Evolutionary conservation across 2,329 filamentous ascomycete species (phyloP).

Genomic region (Scytalidium sp.): DNA sequence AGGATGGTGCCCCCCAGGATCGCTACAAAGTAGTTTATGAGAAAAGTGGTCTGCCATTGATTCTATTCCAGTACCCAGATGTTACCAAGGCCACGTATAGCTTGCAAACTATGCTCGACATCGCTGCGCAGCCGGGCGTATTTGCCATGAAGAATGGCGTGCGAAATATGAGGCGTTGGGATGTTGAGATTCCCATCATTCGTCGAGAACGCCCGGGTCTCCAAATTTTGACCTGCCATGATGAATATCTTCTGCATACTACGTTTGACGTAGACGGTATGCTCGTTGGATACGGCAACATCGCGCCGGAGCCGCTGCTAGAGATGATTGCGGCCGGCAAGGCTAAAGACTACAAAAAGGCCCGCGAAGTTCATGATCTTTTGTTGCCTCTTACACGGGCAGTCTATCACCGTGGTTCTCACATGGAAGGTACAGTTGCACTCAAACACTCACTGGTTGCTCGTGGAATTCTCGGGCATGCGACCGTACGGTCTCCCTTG

Average conservation of each 20-base stretch:
- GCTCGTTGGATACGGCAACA: constrained; percentile 52
- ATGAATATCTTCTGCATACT: constrained; percentile 51
- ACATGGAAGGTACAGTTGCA: constrained; percentile 52
- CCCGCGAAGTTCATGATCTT: constrained; percentile 46
- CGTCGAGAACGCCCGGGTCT: constrained; percentile 44
- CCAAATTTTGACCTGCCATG: constrained; percentile 49
- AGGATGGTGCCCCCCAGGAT: constrained; percentile 48
- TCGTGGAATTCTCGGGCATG: constrained; percentile 45
- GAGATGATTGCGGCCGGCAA: constrained; percentile 50
- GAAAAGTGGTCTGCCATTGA: constrained; percentile 45
- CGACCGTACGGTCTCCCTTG: constrained; percentile 41
- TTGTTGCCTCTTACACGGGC: constrained; percentile 48
- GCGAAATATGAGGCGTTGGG: constrained; percentile 55
- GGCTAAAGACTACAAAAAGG: constrained; percentile 43
- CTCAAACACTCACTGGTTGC: constrained; percentile 50
- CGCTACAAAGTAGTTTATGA: constrained; percentile 49
- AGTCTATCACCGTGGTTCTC: constrained; percentile 52
- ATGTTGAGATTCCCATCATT: constrained; percentile 52
- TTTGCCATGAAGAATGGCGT: constrained; percentile 57
- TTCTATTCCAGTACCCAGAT: constrained; percentile 53
- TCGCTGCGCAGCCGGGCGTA: constrained; percentile 47
- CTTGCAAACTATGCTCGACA: constrained; percentile 50
- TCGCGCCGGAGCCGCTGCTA: constrained; percentile 46
- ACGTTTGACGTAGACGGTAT: constrained; percentile 51
- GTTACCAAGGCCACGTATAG: constrained; percentile 50